A percentile compares a stretch with the other conserved stretches of the same genome.
These are phyloP conservation scores for Bromus sterilis DNA, from an alignment of 176 grass and related monocot species.

Conservation along the genomic window DNA sequence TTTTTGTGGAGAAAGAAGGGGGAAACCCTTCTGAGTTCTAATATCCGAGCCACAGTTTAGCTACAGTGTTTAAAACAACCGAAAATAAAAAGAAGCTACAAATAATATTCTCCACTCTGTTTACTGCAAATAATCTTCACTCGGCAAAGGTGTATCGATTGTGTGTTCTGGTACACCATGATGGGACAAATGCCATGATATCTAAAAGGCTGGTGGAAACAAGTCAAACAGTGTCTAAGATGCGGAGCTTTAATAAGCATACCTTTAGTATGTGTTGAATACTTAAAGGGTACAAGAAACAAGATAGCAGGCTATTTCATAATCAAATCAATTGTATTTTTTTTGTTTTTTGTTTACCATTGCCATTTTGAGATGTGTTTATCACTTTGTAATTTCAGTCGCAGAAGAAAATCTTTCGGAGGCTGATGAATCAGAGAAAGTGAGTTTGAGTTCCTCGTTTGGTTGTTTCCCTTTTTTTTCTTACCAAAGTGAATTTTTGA, in stretches of 20 bases:
- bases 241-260: neutral
- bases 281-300: neutral
- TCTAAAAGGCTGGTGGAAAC: neutral
- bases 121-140: neutral
- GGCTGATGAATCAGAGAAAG: constrained; percentile 59
- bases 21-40: neutral
- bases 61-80: neutral
- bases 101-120: neutral
- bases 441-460: constrained; percentile 14
- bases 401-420: constrained; percentile 82
- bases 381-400: constrained; percentile 41
- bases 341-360: neutral
- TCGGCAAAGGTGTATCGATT: neutral
- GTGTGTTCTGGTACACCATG: neutral
- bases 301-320: neutral
- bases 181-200: neutral
- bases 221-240: neutral
- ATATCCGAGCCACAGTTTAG: neutral
- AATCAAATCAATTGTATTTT: neutral
- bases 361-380: constrained; percentile 4
- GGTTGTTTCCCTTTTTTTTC: neutral
- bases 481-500: neutral
- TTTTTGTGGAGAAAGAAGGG: neutral
- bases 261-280: neutral
- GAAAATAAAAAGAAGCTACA: neutral